A percentile compares a stretch with the other conserved stretches of the same genome.
Evolutionary conservation across 768 basidiomycete species (phyloP).

Genomic region (Baorangia bicolor): DNA sequence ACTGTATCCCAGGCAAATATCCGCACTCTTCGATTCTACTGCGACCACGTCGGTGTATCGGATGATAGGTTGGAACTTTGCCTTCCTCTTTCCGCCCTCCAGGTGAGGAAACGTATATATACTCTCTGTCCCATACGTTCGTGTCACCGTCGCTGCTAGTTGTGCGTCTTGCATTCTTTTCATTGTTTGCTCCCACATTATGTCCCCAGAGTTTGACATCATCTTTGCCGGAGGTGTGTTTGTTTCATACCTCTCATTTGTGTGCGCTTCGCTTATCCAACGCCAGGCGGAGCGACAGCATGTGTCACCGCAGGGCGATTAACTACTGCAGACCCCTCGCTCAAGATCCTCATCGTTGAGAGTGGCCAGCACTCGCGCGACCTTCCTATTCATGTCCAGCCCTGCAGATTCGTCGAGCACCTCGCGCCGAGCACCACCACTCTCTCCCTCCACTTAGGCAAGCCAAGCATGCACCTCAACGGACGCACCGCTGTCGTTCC

Average conservation of each 20-base stretch:
- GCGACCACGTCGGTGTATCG: too few species aligned
- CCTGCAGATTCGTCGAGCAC: too few species aligned
- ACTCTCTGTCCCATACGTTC: not conserved
- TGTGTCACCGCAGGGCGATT: conserved; percentile 55
- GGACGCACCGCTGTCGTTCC: conserved; percentile 47
- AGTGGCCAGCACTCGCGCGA: too few species aligned
- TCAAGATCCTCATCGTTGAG: too few species aligned
- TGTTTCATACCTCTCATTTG: not conserved
- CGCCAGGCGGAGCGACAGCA: conserved; percentile 46
- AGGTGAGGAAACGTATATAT: not conserved
- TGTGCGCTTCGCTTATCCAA: not conserved
- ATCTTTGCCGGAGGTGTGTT: conserved; percentile 56
- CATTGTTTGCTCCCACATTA: not conserved
- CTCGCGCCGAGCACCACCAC: conserved; percentile 40
- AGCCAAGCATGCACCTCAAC: conserved; percentile 41
- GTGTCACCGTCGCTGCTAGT: not conserved
- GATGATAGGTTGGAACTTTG: too few species aligned
- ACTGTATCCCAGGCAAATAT: too few species aligned
- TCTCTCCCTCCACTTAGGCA: conserved; percentile 40
- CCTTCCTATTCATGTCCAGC: conserved; percentile 47
- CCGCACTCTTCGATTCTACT: too few species aligned
- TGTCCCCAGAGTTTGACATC: conserved; percentile 40
- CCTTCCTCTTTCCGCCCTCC: too few species aligned
- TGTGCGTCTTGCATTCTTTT: not conserved
- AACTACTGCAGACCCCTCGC: conserved; percentile 47